Conservation (phyloP, 2,329 filamentous ascomycete species). For the Claviceps sp. region DNA sequence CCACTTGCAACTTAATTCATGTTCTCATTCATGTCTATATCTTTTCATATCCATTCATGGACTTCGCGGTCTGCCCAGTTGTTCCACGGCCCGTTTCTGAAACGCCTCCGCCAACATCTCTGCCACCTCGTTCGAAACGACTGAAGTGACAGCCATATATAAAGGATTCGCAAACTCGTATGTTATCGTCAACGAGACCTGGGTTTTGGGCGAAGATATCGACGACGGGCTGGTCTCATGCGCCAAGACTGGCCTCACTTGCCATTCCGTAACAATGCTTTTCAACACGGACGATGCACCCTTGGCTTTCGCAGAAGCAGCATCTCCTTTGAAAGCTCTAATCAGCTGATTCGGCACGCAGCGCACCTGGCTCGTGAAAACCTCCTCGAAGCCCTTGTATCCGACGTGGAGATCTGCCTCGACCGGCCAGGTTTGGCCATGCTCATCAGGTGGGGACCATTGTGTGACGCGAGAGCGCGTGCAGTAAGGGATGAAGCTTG, state of each 20-base stretch:
- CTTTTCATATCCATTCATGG: not conserved
- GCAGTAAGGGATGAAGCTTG: constrained; percentile 85
- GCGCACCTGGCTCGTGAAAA: constrained; percentile 65
- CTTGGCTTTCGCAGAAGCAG: constrained; percentile 27
- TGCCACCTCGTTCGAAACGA: constrained; percentile 73
- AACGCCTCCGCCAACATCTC: constrained; percentile 88
- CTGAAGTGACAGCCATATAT: constrained; percentile 68
- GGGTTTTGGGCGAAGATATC: constrained; percentile 32
- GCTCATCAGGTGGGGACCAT: constrained; percentile 45
- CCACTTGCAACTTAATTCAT: not conserved
- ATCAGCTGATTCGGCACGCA: constrained; percentile 63
- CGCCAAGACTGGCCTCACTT: constrained; percentile 33
- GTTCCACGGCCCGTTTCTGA: constrained; percentile 58
- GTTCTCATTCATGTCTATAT: not conserved
- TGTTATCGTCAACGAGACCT: constrained; percentile 62
- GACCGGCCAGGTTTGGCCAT: constrained; percentile 48
- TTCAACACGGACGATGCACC: constrained; percentile 44
- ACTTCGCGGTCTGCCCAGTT: constrained; percentile 9
- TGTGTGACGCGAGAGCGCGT: constrained; percentile 61
- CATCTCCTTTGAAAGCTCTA: constrained; percentile 58
- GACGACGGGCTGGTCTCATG: not conserved
- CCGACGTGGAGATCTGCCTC: constrained; percentile 72
- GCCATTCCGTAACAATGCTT: constrained; percentile 59
- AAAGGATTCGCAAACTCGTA: constrained; percentile 85
- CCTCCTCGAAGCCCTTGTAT: constrained; percentile 72